A percentile compares a stretch with the other conserved stretches of the same genome.
Conservation (phyloP, 2,329 filamentous ascomycete species). For the Penicillium psychrosexuale region DNA sequence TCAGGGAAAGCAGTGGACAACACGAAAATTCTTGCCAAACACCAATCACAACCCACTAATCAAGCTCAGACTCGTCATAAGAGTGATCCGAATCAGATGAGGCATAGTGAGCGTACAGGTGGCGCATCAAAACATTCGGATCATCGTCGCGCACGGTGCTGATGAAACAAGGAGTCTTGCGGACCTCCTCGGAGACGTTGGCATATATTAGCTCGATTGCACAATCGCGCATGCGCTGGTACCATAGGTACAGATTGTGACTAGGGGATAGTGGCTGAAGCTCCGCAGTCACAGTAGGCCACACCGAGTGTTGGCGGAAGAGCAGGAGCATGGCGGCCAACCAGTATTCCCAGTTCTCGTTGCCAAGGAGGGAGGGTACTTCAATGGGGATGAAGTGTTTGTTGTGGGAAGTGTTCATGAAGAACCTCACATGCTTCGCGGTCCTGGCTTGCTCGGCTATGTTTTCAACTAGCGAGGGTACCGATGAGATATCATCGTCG, state of each 20-base stretch:
- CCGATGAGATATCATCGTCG: not conserved
- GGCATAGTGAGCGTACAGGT: slow-evolving; percentile 4
- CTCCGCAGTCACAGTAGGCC: not conserved
- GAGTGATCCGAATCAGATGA: not conserved
- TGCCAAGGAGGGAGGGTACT: not conserved
- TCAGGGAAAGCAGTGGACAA: not conserved
- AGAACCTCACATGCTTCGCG: slow-evolving; percentile 3
- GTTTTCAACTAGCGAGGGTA: not conserved
- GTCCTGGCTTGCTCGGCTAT: not conserved
- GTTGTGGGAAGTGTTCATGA: not conserved
- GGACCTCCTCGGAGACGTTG: slow-evolving; percentile 2
- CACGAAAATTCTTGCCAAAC: not conserved
- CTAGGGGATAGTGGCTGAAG: not conserved
- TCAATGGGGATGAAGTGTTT: slow-evolving; percentile 7
- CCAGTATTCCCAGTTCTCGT: slow-evolving; percentile 3
- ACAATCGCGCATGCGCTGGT: slow-evolving; percentile 5
- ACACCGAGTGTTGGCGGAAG: slow-evolving; percentile 11
- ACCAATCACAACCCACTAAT: not conserved
- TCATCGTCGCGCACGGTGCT: not conserved
- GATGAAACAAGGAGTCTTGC: not conserved
- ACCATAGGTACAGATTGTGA: slow-evolving; percentile 8
- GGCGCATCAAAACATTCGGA: not conserved
- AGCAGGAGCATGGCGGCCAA: not conserved
- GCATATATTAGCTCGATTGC: slow-evolving; percentile 2
- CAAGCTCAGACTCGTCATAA: not conserved